These are phyloP conservation scores for Eremochloa ophiuroides DNA, from an alignment of 176 grass and related monocot genomes.

Conservation along the genomic window DNA sequence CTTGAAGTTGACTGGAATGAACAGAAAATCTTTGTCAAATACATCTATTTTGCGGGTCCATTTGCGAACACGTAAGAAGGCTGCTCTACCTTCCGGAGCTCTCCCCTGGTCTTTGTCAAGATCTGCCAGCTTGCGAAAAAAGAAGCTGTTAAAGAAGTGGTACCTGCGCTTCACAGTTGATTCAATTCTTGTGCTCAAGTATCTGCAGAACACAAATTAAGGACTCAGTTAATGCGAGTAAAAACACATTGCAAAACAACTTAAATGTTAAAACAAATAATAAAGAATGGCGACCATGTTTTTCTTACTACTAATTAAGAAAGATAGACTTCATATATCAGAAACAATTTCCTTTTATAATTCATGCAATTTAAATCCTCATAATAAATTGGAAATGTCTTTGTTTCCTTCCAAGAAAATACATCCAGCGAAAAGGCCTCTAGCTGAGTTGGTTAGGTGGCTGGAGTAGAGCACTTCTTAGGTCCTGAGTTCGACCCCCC, in stretches of 20 bases:
- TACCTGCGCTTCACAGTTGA: slow-evolving; percentile 45
- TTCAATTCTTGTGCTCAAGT: slow-evolving; percentile 74
- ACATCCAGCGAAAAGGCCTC: not conserved
- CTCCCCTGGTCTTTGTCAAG: slow-evolving; percentile 90
- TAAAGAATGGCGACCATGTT: not conserved
- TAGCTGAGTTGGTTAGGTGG: not conserved
- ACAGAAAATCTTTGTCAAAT: slow-evolving; percentile 97
- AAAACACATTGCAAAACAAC: slow-evolving; percentile 14
- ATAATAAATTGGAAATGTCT: not conserved
- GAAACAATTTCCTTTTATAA: not conserved
- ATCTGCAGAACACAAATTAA: slow-evolving; percentile 49
- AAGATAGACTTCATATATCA: not conserved
- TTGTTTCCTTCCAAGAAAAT: not conserved
- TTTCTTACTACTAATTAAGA: not conserved
- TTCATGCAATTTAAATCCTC: not conserved
- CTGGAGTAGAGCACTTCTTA: not conserved
- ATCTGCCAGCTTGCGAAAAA: slow-evolving; percentile 98
- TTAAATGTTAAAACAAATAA: slow-evolving; percentile 3
- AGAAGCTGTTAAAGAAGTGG: slow-evolving; percentile 99
- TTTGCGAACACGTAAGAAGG: slow-evolving; percentile 93
- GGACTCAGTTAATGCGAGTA: slow-evolving; percentile 15
- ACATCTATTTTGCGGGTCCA: slow-evolving; percentile 97
- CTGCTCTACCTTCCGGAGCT: slow-evolving; percentile 77
- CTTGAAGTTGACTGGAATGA: slow-evolving; percentile 99
- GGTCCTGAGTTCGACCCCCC: too few species aligned